A percentile compares a stretch with the other conserved stretches of the same genome.
These are phyloP conservation scores for Talaromyces atroroseus DNA, from an alignment of 2,329 filamentous ascomycete genomes.

Conservation along the genomic window DNA sequence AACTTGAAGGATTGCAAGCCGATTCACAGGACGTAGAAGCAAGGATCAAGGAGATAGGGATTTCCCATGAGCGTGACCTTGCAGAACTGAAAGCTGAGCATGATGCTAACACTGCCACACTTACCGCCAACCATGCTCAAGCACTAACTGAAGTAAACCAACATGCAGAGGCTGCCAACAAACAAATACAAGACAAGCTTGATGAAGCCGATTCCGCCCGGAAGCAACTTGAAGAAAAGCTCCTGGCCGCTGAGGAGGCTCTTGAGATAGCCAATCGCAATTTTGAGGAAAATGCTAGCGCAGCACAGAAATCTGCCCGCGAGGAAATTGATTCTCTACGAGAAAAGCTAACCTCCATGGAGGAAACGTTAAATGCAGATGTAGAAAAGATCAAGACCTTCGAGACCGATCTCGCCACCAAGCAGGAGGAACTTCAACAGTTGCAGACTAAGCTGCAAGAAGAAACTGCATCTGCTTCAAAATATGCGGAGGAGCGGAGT, in stretches of 20 bases:
- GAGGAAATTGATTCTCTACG: constrained; percentile 33
- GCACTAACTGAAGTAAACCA: constrained; percentile 30
- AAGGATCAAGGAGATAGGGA: constrained; percentile 25
- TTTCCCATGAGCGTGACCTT: constrained; percentile 25
- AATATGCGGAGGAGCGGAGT: constrained; percentile 30
- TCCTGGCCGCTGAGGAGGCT: constrained; percentile 29
- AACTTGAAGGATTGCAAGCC: constrained; percentile 25
- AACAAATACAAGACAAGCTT: constrained; percentile 31
- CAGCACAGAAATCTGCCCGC: constrained; percentile 28
- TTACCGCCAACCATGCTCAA: constrained; percentile 27
- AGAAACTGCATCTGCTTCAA: constrained; percentile 28
- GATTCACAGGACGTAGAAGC: constrained; percentile 19
- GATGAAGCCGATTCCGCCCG: constrained; percentile 28
- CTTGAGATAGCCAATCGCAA: constrained; percentile 28
- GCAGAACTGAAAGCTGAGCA: constrained; percentile 28
- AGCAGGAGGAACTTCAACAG: constrained; percentile 32
- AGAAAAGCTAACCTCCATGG: constrained; percentile 30
- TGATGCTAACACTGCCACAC: constrained; percentile 19
- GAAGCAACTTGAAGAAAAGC: constrained; percentile 27
- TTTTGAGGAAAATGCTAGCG: constrained; percentile 29
- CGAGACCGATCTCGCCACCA: constrained; percentile 30
- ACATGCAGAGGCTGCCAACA: constrained; percentile 25
- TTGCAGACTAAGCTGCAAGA: constrained; percentile 35
- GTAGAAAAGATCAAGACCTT: constrained; percentile 30
- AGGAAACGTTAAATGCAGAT: constrained; percentile 27